These are phyloP conservation scores for Crithidia acanthocephali DNA, from an alignment of 208 protist genomes.

Conservation along the genomic window DNA sequence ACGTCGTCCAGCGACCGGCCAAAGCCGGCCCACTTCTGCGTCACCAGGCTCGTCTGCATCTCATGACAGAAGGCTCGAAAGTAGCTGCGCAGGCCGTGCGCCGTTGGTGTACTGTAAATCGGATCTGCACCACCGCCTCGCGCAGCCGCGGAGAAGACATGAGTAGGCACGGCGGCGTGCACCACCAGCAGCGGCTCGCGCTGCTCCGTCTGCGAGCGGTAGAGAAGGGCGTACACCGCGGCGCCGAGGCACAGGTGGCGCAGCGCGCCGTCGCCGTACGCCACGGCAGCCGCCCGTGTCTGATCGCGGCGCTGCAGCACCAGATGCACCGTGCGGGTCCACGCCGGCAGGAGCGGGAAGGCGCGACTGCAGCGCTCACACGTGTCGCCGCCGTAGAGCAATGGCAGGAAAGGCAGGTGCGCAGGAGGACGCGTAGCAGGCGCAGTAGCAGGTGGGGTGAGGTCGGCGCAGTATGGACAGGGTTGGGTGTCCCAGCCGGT, in stretches of 20 bases:
- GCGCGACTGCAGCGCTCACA: slow-evolving; percentile 33
- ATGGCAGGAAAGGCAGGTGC: slow-evolving; percentile 11
- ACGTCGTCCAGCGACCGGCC: slow-evolving; percentile 32
- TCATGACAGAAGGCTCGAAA: slow-evolving; percentile 20
- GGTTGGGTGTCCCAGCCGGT: slow-evolving; percentile 53
- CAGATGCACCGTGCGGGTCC: slow-evolving; percentile 38
- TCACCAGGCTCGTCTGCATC: background rate
- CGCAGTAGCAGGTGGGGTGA: background rate
- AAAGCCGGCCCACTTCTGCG: slow-evolving; percentile 13
- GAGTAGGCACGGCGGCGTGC: slow-evolving; percentile 37
- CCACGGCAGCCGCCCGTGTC: slow-evolving; percentile 44
- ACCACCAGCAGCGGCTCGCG: slow-evolving; percentile 48
- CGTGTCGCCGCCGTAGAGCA: slow-evolving; percentile 33
- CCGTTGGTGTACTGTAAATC: background rate
- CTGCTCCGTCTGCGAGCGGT: slow-evolving; percentile 47
- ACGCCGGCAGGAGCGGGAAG: slow-evolving; percentile 32
- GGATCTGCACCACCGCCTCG: background rate
- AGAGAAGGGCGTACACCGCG: slow-evolving; percentile 40
- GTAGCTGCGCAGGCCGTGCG: background rate
- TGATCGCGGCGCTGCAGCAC: slow-evolving; percentile 39
- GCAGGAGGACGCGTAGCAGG: background rate
- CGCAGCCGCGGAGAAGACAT: background rate
- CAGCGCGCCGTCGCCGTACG: slow-evolving; percentile 54
- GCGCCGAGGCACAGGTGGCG: slow-evolving; percentile 38
- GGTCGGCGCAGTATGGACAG: slow-evolving; percentile 31